phyloP scores from a whole-genome alignment of 768 basidiomycete species.

The Omphalotus guepiniiformis region DNA sequence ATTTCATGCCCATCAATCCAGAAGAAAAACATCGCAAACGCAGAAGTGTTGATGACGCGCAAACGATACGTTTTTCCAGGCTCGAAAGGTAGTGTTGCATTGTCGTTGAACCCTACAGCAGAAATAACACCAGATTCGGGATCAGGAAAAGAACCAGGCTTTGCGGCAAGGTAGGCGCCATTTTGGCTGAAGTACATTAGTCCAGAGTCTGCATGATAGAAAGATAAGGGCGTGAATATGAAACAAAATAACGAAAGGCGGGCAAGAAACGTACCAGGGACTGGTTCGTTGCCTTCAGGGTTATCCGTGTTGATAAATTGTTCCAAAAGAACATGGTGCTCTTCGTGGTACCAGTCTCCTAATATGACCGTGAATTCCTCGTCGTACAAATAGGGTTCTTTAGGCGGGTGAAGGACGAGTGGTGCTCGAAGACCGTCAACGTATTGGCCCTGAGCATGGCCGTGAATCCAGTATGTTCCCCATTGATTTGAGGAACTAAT shows the following conservation, averaged over 20 bases:
- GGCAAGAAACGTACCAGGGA: slow-evolving; percentile 52
- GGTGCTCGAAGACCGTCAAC: slow-evolving; percentile 91
- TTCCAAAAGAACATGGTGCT: slow-evolving; percentile 58
- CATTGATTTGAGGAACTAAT: slow-evolving; percentile 61
- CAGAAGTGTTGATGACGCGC: slow-evolving; percentile 77
- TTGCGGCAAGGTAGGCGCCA: slow-evolving; percentile 61
- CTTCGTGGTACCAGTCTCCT: slow-evolving; percentile 89
- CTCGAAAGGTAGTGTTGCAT: slow-evolving; percentile 77
- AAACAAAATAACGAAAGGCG: background rate
- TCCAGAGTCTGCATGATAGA: slow-evolving; percentile 57
- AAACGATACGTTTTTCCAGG: slow-evolving; percentile 92
- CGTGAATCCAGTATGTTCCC: slow-evolving; percentile 84
- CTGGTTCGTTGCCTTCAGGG: slow-evolving; percentile 82
- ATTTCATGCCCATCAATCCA: slow-evolving; percentile 88
- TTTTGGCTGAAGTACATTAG: slow-evolving; percentile 83
- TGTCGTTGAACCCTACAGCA: slow-evolving; percentile 78
- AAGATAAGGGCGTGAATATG: background rate
- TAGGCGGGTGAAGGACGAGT: slow-evolving; percentile 65
- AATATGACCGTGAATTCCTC: slow-evolving; percentile 85
- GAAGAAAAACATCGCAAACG: slow-evolving; percentile 72
- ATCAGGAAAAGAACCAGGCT: slow-evolving; percentile 41
- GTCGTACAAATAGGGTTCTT: slow-evolving; percentile 73
- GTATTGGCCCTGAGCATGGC: slow-evolving; percentile 82
- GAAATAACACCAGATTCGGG: slow-evolving; percentile 46
- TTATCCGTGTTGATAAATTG: slow-evolving; percentile 68